Evolutionary conservation across 345 rosid genomes (phyloP).

Genomic region (Salix brachista): DNA sequence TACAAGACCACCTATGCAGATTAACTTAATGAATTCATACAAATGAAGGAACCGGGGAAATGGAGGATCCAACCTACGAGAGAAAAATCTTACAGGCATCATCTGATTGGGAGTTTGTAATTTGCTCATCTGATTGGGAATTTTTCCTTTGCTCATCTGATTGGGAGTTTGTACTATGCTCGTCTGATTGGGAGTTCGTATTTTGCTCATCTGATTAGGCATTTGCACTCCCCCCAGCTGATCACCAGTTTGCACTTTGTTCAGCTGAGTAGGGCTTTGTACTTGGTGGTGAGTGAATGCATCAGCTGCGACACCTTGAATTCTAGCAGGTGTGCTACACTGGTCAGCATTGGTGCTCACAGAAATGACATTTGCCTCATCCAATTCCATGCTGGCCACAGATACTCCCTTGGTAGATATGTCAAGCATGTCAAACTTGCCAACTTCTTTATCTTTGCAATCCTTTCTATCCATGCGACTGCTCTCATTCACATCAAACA

Average conservation of each 20-base stretch:
- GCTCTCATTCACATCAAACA: constrained; percentile 15
- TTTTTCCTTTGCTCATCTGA: constrained; percentile 16
- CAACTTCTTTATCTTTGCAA: constrained; percentile 18
- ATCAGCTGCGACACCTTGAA: constrained; percentile 13
- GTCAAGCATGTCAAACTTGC: constrained; percentile 20
- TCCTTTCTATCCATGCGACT: constrained; percentile 15
- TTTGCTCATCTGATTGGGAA: neutral
- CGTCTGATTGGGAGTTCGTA: constrained; percentile 3
- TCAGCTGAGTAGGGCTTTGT: constrained; percentile 24
- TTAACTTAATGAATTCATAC: constrained; percentile 1
- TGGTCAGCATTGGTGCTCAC: constrained; percentile 13
- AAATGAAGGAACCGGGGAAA: constrained; percentile 7
- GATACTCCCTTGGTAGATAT: constrained; percentile 20
- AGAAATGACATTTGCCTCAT: constrained; percentile 24
- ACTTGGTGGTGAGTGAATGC: constrained; percentile 2
- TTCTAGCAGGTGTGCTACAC: constrained; percentile 7
- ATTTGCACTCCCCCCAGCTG: no score
- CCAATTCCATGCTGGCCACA: constrained; percentile 21
- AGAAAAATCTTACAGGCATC: neutral
- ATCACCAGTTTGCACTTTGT: neutral
- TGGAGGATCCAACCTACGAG: constrained; percentile 2
- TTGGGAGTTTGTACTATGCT: constrained; percentile 14
- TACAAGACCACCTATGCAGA: neutral
- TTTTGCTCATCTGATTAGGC: constrained; percentile 6
- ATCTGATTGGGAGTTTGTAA: no score